Evolutionary conservation across 768 basidiomycete species (phyloP).

Genomic region (Termitomyces sp.): DNA sequence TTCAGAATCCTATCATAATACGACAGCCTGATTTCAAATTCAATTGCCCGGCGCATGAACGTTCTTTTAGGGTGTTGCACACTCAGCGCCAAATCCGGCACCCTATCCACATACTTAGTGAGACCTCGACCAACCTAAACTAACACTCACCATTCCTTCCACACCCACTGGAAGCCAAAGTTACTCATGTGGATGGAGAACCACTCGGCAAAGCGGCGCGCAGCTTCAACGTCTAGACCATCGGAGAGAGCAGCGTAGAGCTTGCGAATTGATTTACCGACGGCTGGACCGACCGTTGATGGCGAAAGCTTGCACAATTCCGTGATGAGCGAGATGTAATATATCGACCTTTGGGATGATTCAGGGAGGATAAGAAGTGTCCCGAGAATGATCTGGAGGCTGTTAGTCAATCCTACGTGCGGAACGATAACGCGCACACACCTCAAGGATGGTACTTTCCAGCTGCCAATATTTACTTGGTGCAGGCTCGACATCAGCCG

Average conservation of each 20-base stretch:
- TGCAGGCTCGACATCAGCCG: constrained; percentile 41
- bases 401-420: not conserved
- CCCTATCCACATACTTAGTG: constrained; percentile 41
- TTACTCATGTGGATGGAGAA: constrained; percentile 96
- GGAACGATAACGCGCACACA: constrained; percentile 20
- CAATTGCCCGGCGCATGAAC: constrained; percentile 83
- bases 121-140: not conserved
- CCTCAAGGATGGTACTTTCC: constrained; percentile 87
- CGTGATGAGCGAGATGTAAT: constrained; percentile 83
- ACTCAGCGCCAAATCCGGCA: constrained; percentile 72
- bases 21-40: constrained; percentile 85
- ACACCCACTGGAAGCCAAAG: constrained; percentile 97
- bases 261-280: constrained; percentile 91
- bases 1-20: constrained; percentile 92
- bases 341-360: constrained; percentile 70
- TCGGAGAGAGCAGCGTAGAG: constrained; percentile 76
- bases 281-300: constrained; percentile 87
- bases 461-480: constrained; percentile 77
- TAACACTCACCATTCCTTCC: constrained; percentile 94
- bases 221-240: constrained; percentile 81
- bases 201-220: constrained; percentile 88
- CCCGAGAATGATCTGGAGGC: constrained; percentile 60
- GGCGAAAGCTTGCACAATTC: constrained; percentile 96
- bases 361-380: constrained; percentile 73
- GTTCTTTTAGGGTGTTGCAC: constrained; percentile 79